A percentile compares a stretch with the other conserved stretches of the same genome.
phyloP scores from a whole-genome alignment of 108 stramenopile species.

The Conticribra weissflogii region DNA sequence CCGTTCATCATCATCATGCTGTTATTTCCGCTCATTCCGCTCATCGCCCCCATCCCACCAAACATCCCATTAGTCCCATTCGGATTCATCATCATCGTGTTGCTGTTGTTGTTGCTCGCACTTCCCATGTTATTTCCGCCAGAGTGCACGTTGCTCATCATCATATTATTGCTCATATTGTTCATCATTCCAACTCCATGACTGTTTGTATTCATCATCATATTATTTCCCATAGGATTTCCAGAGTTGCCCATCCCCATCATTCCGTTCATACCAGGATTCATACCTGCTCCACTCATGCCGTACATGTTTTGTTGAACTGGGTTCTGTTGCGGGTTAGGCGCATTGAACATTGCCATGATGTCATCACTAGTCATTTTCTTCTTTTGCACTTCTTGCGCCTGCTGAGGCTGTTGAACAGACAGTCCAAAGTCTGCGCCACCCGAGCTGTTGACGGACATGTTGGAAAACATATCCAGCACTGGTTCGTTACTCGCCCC shows the following conservation, averaged over 20 bases:
- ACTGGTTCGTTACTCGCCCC: conserved; percentile 15
- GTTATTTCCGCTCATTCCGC: conserved; percentile 31
- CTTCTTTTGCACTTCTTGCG: conserved; percentile 18
- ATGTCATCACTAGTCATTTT: conserved; percentile 66
- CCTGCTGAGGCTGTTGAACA: conserved; percentile 14
- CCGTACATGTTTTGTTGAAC: conserved; percentile 44
- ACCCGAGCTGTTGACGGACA: conserved; percentile 24
- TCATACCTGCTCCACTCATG: conserved; percentile 18
- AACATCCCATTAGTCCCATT: conserved; percentile 3
- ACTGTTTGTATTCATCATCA: conserved; percentile 49
- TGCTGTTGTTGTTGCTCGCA: too few species aligned
- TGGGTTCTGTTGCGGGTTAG: conserved; percentile 35
- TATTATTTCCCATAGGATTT: conserved; percentile 10
- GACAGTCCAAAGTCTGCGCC: background rate
- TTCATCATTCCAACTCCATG: too few species aligned
- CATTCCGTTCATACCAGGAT: conserved; percentile 4
- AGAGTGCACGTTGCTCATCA: background rate
- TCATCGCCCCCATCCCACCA: conserved; percentile 10
- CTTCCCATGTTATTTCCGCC: conserved; percentile 22
- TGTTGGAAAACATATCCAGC: conserved; percentile 57
- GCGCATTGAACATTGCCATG: conserved; percentile 67
- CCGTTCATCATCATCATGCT: conserved; percentile 28
- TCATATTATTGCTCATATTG: conserved; percentile 34
- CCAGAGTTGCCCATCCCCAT: conserved; percentile 8
- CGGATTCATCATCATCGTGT: conserved; percentile 23